These are phyloP conservation scores for Ophioceras dolichostomum DNA, from an alignment of 2,329 filamentous ascomycete species.

Conservation along the genomic window DNA sequence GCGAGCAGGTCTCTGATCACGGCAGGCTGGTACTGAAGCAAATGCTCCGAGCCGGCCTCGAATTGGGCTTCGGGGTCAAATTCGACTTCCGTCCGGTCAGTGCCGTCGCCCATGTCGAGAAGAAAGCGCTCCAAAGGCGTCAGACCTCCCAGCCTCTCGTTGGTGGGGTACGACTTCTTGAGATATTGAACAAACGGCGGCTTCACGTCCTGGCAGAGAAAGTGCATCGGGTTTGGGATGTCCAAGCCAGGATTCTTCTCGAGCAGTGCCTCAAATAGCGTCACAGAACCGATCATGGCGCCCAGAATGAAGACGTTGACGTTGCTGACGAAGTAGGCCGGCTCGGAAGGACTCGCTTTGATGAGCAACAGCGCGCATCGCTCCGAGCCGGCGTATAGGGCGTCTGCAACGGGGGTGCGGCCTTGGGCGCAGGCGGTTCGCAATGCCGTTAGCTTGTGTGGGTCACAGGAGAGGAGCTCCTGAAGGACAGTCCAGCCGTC, in stretches of 20 bases:
- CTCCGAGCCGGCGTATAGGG: background rate
- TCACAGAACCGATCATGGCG: background rate
- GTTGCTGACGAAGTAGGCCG: background rate
- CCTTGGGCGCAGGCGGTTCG: background rate
- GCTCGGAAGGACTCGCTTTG: background rate
- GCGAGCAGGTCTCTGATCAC: background rate
- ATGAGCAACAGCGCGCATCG: background rate
- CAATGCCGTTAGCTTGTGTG: background rate
- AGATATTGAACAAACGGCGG: background rate
- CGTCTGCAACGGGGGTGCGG: background rate
- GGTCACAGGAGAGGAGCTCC: background rate
- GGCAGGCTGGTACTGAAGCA: background rate
- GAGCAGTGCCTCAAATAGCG: background rate
- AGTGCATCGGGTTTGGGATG: background rate
- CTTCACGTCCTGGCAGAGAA: background rate
- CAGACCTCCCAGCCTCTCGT: background rate
- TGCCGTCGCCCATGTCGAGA: background rate
- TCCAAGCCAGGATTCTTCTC: background rate
- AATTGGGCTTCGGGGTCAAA: background rate
- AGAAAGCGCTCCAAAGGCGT: background rate
- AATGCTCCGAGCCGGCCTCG: background rate
- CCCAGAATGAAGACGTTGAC: background rate
- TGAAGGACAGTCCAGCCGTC: background rate
- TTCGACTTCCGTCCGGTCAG: background rate
- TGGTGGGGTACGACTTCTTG: background rate